Evolutionary conservation across 306 rosid genomes (phyloP).

Genomic region (Acacia crassicarpa): DNA sequence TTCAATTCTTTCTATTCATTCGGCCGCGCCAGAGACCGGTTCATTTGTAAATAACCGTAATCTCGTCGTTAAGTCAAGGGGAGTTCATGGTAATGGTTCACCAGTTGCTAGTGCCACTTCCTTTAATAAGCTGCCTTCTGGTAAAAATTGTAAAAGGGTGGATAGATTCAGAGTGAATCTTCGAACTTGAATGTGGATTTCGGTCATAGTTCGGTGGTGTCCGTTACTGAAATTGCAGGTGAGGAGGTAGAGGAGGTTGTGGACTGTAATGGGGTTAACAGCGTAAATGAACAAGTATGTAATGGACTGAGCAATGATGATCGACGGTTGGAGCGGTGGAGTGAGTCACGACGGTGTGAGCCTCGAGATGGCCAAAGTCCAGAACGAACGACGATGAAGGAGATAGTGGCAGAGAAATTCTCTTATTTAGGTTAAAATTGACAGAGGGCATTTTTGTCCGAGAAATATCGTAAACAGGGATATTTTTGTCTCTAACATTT

Average conservation of each 20-base stretch:
- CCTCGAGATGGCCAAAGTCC: no score
- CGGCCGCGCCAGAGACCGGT: constrained; percentile 22
- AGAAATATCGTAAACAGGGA: no score
- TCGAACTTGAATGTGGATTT: constrained; percentile 27
- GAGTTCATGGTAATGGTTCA: constrained; percentile 44
- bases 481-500: no score
- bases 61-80: constrained; percentile 38
- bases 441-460: no score
- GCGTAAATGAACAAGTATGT: constrained; percentile 48
- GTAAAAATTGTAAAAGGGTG: constrained; percentile 40
- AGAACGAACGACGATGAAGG: no score
- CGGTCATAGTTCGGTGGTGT: constrained; percentile 20
- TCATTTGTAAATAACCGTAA: constrained; percentile 43
- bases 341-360: no score
- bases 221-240: constrained; percentile 11
- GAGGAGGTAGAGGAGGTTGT: constrained; percentile 39
- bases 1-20: constrained; percentile 34
- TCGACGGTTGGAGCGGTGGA: no score
- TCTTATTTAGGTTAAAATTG: no score
- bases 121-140: constrained; percentile 53
- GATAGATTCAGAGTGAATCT: constrained; percentile 41
- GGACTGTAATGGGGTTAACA: constrained; percentile 33
- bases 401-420: no score
- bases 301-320: no score
- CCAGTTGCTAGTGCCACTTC: constrained; percentile 37